Conservation (phyloP, 176 grass and related monocot genomes). For the Triticum monococcum region DNA sequence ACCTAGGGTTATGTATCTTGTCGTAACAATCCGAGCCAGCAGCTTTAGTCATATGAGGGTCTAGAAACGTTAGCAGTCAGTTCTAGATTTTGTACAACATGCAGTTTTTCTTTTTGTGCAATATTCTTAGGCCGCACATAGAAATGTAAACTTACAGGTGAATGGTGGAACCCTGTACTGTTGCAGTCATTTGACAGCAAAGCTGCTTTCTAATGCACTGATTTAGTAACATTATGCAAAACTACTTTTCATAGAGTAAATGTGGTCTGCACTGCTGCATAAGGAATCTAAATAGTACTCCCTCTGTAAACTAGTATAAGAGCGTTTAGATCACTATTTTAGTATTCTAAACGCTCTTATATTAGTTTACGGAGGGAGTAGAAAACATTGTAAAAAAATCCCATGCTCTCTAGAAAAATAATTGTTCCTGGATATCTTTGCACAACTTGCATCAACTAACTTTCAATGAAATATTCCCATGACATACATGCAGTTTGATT, state of each 20-base stretch:
- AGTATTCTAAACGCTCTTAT: no score
- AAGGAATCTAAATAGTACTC: constrained; percentile 1
- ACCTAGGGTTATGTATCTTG: neutral
- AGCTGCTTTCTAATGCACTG: neutral
- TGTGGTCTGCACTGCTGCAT: neutral
- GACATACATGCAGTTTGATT: neutral
- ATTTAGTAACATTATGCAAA: neutral
- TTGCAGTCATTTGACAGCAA: neutral
- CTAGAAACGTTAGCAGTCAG: constrained; percentile 1
- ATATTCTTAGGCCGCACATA: neutral
- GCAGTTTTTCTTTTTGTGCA: neutral
- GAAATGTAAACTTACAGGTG: neutral
- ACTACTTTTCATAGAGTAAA: neutral
- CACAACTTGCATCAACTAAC: neutral
- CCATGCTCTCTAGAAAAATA: neutral
- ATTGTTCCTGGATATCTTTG: neutral
- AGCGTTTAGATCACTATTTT: no score
- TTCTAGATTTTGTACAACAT: neutral
- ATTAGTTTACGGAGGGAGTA: no score
- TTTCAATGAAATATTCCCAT: neutral
- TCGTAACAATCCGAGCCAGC: neutral
- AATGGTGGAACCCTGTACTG: neutral
- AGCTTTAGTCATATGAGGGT: neutral
- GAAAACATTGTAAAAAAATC: neutral
- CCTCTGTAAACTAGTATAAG: no score